A percentile compares a stretch with the other conserved stretches of the same genome.
Conservation (phyloP, 768 basidiomycete species). For the Polyporus arcularius region DNA sequence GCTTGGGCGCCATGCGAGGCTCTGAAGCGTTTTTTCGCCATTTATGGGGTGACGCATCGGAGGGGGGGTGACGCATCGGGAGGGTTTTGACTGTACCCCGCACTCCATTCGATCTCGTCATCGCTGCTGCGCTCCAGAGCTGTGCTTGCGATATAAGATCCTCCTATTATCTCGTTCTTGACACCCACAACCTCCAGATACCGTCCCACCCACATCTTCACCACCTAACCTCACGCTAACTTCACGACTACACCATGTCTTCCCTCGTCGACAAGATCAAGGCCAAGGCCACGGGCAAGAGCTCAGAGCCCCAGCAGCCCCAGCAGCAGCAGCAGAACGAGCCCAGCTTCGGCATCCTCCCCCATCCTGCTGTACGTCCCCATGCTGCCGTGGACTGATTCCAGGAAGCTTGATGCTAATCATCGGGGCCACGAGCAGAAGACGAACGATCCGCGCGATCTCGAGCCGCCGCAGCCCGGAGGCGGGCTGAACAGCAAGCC, state of each 20-base stretch:
- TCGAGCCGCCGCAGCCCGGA: slow-evolving; percentile 32
- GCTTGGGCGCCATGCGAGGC: too few relatives aligned
- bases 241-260: slow-evolving; percentile 12
- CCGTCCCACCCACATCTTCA: neutral
- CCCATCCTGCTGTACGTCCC: slow-evolving; percentile 51
- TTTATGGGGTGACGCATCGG: too few relatives aligned
- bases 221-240: neutral
- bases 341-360: slow-evolving; percentile 52
- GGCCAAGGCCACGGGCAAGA: slow-evolving; percentile 17
- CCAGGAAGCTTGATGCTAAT: neutral
- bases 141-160: neutral
- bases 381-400: too few relatives aligned
- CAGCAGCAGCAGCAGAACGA: slow-evolving; percentile 30
- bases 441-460: slow-evolving; percentile 61
- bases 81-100: too few relatives aligned
- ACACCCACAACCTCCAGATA: neutral
- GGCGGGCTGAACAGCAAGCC: slow-evolving; percentile 42
- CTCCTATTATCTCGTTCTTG: neutral
- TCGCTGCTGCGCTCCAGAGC: slow-evolving; percentile 10
- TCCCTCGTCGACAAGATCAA: slow-evolving; percentile 22
- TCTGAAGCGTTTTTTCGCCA: too few relatives aligned
- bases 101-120: slow-evolving; percentile 13
- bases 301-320: neutral
- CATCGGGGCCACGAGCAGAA: slow-evolving; percentile 38
- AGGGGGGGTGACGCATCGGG: too few relatives aligned